These are phyloP conservation scores for Arthrobotrys sinensis DNA, from an alignment of 2,329 filamentous ascomycete species.

Conservation along the genomic window DNA sequence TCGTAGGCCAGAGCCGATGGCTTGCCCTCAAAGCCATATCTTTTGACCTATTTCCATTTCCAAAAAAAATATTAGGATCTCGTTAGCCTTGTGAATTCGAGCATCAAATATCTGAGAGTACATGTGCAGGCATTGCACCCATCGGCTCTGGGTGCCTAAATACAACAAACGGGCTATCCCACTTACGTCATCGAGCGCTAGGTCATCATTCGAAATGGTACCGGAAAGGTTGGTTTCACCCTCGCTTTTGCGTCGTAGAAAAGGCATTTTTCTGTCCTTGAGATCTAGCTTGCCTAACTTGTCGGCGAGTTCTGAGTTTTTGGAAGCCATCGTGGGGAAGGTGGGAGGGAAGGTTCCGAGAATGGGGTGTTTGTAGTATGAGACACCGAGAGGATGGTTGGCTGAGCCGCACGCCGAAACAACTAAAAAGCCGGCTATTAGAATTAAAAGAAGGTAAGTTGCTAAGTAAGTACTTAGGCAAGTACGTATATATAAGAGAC, in stretches of 20 bases:
- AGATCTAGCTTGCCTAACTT: constrained; percentile 18
- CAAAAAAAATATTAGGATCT: constrained; percentile 6
- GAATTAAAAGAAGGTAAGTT: not conserved
- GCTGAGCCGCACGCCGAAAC: constrained; percentile 23
- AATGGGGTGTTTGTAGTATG: constrained; percentile 6
- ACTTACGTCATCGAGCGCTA: constrained; percentile 60
- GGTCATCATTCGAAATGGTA: constrained; percentile 36
- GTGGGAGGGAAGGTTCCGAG: constrained; percentile 26
- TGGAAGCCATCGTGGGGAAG: constrained; percentile 30
- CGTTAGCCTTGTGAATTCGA: constrained; percentile 39
- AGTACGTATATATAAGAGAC: not conserved
- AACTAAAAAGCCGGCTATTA: constrained; percentile 17
- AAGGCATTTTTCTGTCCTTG: constrained; percentile 45
- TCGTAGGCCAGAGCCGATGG: constrained; percentile 89
- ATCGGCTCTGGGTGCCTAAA: constrained; percentile 25
- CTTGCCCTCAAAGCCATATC: constrained; percentile 67
- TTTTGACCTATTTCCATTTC: constrained; percentile 34
- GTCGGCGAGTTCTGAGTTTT: constrained; percentile 29
- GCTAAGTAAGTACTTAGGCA: not conserved
- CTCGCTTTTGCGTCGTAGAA: constrained; percentile 44
- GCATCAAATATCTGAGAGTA: constrained; percentile 6
- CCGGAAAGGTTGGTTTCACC: constrained; percentile 47
- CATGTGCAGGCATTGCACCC: not conserved
- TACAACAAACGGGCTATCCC: constrained; percentile 17
- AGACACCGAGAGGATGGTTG: constrained; percentile 2